A percentile compares a stretch with the other conserved stretches of the same genome.
Conservation (phyloP, 441 rosid species). For the Gossypium gossypioides region DNA sequence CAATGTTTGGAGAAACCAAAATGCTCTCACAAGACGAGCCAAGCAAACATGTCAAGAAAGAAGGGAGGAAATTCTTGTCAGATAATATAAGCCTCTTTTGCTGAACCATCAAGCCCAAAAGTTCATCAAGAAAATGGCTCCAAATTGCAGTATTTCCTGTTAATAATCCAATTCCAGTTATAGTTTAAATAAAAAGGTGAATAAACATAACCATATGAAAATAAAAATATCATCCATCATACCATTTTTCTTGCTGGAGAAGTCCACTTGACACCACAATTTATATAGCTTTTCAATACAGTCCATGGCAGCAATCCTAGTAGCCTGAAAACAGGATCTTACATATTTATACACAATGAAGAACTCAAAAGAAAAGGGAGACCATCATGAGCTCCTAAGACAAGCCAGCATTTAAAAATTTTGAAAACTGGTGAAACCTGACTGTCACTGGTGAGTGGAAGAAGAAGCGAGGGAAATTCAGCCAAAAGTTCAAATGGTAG, state of each 20-base stretch:
- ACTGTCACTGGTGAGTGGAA: constrained; percentile 58
- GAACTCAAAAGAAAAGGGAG: neutral
- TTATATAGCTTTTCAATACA: constrained; percentile 62
- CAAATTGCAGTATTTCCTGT: constrained; percentile 67
- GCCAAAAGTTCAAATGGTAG: constrained; percentile 53
- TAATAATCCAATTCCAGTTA: constrained; percentile 19
- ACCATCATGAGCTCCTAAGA: neutral
- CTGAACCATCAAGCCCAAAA: constrained; percentile 69
- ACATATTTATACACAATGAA: neutral
- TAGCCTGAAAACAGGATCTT: constrained; percentile 42
- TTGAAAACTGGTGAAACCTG: constrained; percentile 44
- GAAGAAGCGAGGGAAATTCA: constrained; percentile 67
- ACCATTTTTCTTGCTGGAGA: constrained; percentile 90
- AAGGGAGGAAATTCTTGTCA: constrained; percentile 64
- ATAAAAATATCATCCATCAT: constrained; percentile 13
- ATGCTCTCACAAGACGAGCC: constrained; percentile 50
- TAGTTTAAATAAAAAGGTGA: constrained; percentile 4
- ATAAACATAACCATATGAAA: neutral
- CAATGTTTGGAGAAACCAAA: constrained; percentile 60
- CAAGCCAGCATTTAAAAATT: neutral
- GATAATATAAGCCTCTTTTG: constrained; percentile 73
- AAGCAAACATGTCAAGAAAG: constrained; percentile 69
- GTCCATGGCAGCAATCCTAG: constrained; percentile 64
- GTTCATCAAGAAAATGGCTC: constrained; percentile 60
- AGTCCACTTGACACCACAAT: constrained; percentile 47